Evolutionary conservation across 352 stramenopile species (phyloP).

Genomic region (Globisporangium canariense): DNA sequence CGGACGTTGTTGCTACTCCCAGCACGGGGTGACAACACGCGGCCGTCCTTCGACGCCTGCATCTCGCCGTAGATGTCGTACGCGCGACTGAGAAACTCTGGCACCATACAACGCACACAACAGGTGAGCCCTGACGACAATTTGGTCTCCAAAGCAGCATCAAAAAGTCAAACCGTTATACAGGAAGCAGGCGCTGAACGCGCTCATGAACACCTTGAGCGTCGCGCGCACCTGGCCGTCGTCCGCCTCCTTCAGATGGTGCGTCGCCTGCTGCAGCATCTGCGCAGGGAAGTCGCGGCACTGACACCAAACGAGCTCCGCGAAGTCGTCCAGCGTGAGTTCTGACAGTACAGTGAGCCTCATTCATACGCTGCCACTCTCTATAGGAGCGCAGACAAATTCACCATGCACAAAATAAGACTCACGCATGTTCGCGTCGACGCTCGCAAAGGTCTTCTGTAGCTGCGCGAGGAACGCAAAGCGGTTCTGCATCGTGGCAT

Average conservation of each 20-base stretch:
- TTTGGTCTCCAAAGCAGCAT: not conserved
- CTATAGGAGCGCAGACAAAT: not conserved
- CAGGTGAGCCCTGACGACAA: not conserved
- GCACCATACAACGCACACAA: not conserved
- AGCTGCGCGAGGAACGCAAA: conserved; percentile 41
- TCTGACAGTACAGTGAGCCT: conserved; percentile 22
- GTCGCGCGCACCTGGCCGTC: conserved; percentile 25
- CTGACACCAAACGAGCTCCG: conserved; percentile 50
- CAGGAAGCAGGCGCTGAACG: conserved; percentile 45
- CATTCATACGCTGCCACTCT: not conserved
- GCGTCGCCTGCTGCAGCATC: conserved; percentile 37
- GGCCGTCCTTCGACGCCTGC: conserved; percentile 24
- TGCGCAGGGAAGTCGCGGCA: conserved; percentile 45
- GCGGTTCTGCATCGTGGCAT: conserved; percentile 52
- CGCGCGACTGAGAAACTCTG: conserved; percentile 50
- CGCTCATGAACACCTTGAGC: conserved; percentile 29
- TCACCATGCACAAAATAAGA: not conserved
- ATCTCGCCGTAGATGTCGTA: conserved; percentile 51
- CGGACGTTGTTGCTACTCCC: conserved; percentile 14
- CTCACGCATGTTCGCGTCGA: conserved; percentile 41
- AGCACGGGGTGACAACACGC: conserved; percentile 20
- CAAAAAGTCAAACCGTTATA: conserved; percentile 34
- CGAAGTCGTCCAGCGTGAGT: conserved; percentile 55
- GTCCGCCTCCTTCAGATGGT: conserved; percentile 34
- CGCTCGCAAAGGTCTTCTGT: conserved; percentile 32